Evolutionary conservation across 2,329 filamentous ascomycete species (phyloP), one percentile per base, ranked within the genome.

Genomic region (Diplodia scrobiculata): DNA sequence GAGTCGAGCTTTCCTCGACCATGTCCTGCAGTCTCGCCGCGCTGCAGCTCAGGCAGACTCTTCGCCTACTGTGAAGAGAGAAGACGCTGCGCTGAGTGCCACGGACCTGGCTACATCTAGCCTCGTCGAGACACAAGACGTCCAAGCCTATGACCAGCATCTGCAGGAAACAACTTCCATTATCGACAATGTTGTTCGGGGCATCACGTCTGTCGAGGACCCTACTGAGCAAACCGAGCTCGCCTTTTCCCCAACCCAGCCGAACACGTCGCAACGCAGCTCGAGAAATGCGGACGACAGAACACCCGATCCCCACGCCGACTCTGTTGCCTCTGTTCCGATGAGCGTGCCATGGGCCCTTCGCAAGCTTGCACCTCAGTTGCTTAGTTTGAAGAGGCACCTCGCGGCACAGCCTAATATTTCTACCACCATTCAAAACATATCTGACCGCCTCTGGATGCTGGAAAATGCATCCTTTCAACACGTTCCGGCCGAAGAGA

Each of bases 401-500:
- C 69, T 80, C 41, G 75, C 71, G 21, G 73, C 74, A 5, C 75
- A 78, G n/a, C 77, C 78, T 1, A 76, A 76, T 55, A 72, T 79
- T 34, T 73, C 76, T 36, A 74, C 84, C 51, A 81, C 82, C n/a
- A 81, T 89, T 67, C 79, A 84, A 67, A 82, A 84, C 19, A 85
- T 92, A 67, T 86, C 86, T 45, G 82, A 84, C 63, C 87, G 91
- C 1, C 75, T 94, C 13, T 88, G 91, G 58, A 80, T 82, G 65
- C 80, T 93, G 5, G 91, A 94, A 76, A 90, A 84, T 60, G 81
- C 84, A 1, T 92, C 89, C 0, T 91, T 92, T 71, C 86, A 86
- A 27, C 82, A 85, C 51, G 81, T 83, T 19, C 83, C 84, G n/a
- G 84, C 89, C 55, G 89, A 92, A 25, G 88, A 90, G 45, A 85